phyloP scores from a whole-genome alignment of 148 eudicot species.

The Cornus florida region DNA sequence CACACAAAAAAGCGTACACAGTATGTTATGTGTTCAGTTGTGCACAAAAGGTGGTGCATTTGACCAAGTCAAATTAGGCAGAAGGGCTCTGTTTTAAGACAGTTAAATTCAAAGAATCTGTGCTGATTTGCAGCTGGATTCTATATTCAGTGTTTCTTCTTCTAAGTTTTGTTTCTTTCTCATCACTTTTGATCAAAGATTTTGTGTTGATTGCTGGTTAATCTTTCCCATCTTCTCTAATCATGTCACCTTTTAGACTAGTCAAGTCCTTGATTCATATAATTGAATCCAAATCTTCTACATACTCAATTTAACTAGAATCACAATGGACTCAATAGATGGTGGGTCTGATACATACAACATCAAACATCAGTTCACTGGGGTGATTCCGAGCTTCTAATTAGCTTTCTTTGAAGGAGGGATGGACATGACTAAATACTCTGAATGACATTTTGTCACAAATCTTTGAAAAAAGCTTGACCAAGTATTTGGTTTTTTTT shows the following conservation, averaged over 20 bases:
- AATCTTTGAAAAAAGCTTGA: no score
- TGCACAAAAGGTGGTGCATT: background rate
- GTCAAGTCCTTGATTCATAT: background rate
- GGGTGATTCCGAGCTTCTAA: background rate
- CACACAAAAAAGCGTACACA: background rate
- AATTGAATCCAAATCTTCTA: background rate
- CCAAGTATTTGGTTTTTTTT: no score
- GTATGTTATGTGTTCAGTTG: background rate
- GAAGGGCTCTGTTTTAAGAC: background rate
- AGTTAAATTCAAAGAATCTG: background rate
- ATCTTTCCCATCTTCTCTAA: background rate
- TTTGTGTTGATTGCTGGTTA: background rate
- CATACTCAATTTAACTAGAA: background rate
- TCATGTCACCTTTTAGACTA: background rate
- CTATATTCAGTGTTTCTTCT: no score
- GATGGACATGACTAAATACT: no score
- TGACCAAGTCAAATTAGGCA: background rate
- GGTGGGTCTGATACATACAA: background rate
- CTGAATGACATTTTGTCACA: no score
- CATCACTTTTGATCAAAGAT: background rate
- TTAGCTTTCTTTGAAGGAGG: no score
- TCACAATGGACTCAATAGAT: background rate
- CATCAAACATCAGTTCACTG: background rate
- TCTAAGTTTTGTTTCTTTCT: background rate
- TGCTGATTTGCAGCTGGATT: no score